Evolutionary conservation across 164 flowering plant species (phyloP).

Genomic region (Macadamia integrifolia): DNA sequence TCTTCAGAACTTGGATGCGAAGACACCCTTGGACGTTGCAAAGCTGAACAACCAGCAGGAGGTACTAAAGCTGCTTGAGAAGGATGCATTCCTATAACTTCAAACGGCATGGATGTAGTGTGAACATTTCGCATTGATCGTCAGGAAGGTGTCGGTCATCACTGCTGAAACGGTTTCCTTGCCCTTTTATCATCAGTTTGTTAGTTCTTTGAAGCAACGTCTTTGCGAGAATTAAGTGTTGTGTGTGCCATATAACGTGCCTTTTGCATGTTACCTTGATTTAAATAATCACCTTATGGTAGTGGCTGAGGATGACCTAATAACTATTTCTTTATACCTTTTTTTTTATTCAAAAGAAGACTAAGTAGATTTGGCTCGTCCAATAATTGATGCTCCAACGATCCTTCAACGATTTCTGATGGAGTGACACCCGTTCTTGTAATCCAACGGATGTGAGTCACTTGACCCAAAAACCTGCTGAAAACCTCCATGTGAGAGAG

Average conservation of each 20-base stretch:
- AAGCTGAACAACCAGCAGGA: slow-evolving; percentile 87
- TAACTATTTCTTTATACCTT: too few species aligned
- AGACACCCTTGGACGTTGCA: slow-evolving; percentile 93
- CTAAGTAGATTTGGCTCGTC: too few species aligned
- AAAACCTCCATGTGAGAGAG: too few species aligned
- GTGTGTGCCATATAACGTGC: neutral
- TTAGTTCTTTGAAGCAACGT: neutral
- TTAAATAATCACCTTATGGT: neutral
- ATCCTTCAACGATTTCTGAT: too few species aligned
- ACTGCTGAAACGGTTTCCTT: neutral
- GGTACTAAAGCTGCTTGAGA: slow-evolving; percentile 84
- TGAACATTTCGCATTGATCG: too few species aligned
- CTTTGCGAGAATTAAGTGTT: neutral
- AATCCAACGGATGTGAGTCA: too few species aligned
- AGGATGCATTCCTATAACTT: slow-evolving; percentile 78
- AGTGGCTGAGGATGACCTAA: neutral
- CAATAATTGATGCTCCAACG: too few species aligned
- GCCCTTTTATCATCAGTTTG: neutral
- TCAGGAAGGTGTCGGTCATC: neutral
- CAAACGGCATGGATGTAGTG: too few species aligned
- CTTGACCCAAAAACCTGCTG: too few species aligned
- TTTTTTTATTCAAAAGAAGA: too few species aligned
- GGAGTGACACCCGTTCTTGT: too few species aligned
- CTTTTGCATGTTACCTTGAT: too few species aligned
- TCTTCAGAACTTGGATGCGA: slow-evolving; percentile 90